Percentiles rank a stretch among this genome's conserved stretches.
Conservation (phyloP, 306 rosid genomes). For the Vicia sativa region DNA sequence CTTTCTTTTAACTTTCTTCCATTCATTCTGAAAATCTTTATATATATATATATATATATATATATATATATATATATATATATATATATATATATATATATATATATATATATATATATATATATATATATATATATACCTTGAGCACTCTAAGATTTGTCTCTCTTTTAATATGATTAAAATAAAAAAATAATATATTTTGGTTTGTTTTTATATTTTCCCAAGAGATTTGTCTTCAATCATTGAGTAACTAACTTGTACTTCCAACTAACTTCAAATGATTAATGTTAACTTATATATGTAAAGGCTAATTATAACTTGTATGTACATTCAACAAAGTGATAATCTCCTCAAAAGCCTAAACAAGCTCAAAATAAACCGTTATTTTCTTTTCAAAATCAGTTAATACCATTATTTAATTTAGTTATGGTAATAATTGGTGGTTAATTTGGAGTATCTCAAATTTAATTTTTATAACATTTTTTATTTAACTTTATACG, state of each 20-base stretch:
- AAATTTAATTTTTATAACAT: not conserved
- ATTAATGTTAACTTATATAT: conserved; percentile 40
- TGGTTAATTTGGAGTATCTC: not conserved
- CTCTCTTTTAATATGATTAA: conserved; percentile 28
- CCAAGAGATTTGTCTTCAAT: conserved; percentile 54
- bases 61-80: too few relatives aligned
- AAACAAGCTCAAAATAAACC: conserved; percentile 11
- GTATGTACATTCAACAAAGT: conserved; percentile 18
- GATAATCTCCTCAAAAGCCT: conserved; percentile 9
- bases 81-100: too few relatives aligned
- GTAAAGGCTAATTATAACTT: conserved; percentile 31
- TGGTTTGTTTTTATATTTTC: conserved; percentile 35
- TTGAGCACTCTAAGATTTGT: conserved; percentile 38
- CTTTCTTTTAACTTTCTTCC: conserved; percentile 46
- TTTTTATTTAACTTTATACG: too few relatives aligned
- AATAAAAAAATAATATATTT: not conserved
- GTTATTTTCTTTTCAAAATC: not conserved
- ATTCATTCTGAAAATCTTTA: conserved; percentile 46
- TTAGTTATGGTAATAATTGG: not conserved
- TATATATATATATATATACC: too few relatives aligned
- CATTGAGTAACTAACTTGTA: conserved; percentile 52
- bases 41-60: too few relatives aligned
- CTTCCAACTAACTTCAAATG: conserved; percentile 53
- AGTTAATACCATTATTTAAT: not conserved
- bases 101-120: too few relatives aligned